Percentiles rank a stretch among this genome's conserved stretches.
Evolutionary conservation across 192 early-diverging fungal genomes (phyloP).

Genomic region (Chytriomyces confervae): DNA sequence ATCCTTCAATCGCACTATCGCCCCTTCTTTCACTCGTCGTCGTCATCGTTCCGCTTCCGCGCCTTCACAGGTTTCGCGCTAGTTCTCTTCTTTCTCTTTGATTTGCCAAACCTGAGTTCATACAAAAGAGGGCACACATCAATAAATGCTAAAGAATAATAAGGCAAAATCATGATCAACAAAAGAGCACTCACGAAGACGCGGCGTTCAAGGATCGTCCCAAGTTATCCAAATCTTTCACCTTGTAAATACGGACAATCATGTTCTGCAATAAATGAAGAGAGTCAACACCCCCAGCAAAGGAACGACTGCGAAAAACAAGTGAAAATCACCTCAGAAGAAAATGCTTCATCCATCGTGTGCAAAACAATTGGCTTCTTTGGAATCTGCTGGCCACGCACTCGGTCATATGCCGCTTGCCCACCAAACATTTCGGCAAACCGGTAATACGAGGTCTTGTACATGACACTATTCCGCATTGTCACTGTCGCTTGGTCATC

Average conservation of each 20-base stretch:
- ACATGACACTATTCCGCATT: constrained; percentile 94
- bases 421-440: constrained; percentile 85
- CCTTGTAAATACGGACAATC: constrained; percentile 98
- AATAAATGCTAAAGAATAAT: constrained; percentile 3
- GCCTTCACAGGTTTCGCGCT: constrained; percentile 21
- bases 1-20: not conserved
- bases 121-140: no score
- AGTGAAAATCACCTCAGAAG: constrained; percentile 28
- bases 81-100: constrained; percentile 41
- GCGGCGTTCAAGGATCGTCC: constrained; percentile 79
- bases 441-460: constrained; percentile 97
- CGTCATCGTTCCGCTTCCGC: constrained; percentile 22
- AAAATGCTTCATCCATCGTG: constrained; percentile 81
- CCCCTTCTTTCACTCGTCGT: constrained; percentile 5
- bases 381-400: constrained; percentile 79
- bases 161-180: not conserved
- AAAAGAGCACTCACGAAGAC: constrained; percentile 27
- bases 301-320: not conserved
- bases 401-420: constrained; percentile 78
- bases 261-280: constrained; percentile 71
- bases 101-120: constrained; percentile 30
- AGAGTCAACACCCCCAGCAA: not conserved
- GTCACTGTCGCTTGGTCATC: constrained; percentile 86
- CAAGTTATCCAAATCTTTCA: constrained; percentile 94
- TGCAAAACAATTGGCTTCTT: constrained; percentile 77